phyloP scores from a whole-genome alignment of 768 basidiomycete genomes.

The Amanita phalloides region DNA sequence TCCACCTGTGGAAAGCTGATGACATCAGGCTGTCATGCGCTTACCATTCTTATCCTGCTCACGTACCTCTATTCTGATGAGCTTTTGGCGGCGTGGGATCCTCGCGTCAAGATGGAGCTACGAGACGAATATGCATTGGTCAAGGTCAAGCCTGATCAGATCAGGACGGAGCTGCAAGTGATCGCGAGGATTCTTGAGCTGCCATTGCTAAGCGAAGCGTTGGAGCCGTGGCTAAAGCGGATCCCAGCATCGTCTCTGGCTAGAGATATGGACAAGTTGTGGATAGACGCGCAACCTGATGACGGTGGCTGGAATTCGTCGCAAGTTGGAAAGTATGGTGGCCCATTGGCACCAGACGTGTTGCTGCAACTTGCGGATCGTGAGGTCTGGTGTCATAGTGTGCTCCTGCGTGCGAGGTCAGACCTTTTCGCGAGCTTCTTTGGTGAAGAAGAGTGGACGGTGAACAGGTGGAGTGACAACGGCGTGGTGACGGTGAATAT shows the following conservation, averaged over 20 bases:
- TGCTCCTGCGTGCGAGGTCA: conserved; percentile 72
- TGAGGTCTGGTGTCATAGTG: conserved; percentile 57
- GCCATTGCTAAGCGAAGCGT: conserved; percentile 34
- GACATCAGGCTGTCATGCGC: conserved; percentile 46
- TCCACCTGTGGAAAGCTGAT: conserved; percentile 19
- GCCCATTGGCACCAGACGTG: conserved; percentile 51
- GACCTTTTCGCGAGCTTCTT: conserved; percentile 81
- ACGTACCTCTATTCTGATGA: conserved; percentile 87
- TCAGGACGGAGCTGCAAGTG: conserved; percentile 53
- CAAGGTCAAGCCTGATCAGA: conserved; percentile 29
- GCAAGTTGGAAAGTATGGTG: not conserved
- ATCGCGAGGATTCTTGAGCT: conserved; percentile 55
- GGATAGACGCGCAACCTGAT: conserved; percentile 22
- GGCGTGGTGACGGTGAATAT: conserved; percentile 59
- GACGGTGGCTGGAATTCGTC: not conserved
- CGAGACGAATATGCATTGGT: conserved; percentile 26
- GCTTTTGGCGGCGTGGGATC: conserved; percentile 77
- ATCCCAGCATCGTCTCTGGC: conserved; percentile 36
- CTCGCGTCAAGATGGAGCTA: conserved; percentile 41
- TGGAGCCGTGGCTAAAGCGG: conserved; percentile 55
- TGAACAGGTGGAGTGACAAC: conserved; percentile 36
- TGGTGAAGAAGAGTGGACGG: conserved; percentile 74
- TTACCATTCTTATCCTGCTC: conserved; percentile 66
- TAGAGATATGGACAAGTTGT: conserved; percentile 36
- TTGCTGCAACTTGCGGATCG: conserved; percentile 60